A percentile compares a stretch with the other conserved stretches of the same genome.
Evolutionary conservation across 1,139 yeast species (phyloP).

Genomic region (Pichia inconspicua): DNA sequence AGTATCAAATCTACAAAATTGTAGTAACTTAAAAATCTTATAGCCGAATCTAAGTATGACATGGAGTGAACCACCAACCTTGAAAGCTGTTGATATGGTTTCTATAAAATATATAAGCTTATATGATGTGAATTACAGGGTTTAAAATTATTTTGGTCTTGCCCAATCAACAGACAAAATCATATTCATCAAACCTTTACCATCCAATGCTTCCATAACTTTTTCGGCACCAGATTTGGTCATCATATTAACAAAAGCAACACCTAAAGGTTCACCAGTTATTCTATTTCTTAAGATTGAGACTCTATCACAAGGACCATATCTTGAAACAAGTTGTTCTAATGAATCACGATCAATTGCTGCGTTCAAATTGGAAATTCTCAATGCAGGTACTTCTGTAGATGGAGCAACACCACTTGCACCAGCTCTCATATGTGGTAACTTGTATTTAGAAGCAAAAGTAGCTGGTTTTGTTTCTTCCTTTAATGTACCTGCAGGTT

Average conservation of each 20-base stretch:
- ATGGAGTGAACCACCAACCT: no score
- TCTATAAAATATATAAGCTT: no score
- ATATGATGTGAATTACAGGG: background rate
- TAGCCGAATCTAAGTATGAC: no score
- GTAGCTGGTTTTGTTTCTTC: conserved; percentile 17
- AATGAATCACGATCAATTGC: conserved; percentile 36
- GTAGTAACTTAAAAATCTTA: no score
- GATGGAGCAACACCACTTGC: conserved; percentile 25
- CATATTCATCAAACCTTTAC: conserved; percentile 88
- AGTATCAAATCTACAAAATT: no score
- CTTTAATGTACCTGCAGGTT: conserved; percentile 7
- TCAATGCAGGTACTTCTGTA: conserved; percentile 76
- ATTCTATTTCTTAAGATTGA: conserved; percentile 85
- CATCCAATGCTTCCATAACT: conserved; percentile 75
- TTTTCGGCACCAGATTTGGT: conserved; percentile 62
- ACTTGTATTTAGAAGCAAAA: conserved; percentile 48
- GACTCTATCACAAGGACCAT: conserved; percentile 73
- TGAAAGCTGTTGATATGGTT: no score
- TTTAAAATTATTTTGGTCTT: conserved; percentile 22
- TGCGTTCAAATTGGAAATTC: conserved; percentile 85
- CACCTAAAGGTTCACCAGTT: conserved; percentile 91
- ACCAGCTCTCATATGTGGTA: conserved; percentile 66
- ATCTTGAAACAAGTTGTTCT: conserved; percentile 67
- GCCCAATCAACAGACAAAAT: conserved; percentile 69
- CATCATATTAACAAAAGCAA: conserved; percentile 88